Evolutionary conservation across 345 rosid species (phyloP), one percentile per base, ranked within the genome.

Genomic region (Salix udensis): DNA sequence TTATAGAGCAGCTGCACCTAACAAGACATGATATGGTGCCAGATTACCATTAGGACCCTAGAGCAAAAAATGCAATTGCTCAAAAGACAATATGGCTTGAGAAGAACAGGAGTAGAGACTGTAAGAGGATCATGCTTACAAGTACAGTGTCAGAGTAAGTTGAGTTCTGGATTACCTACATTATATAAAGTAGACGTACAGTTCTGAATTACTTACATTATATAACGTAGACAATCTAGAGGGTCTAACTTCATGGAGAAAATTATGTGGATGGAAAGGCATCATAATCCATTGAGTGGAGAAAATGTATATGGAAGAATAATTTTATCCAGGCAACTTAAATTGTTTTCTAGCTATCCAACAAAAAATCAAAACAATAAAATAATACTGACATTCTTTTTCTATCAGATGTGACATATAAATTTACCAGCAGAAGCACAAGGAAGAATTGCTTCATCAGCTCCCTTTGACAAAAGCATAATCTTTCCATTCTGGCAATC

Each of bases 401-500:
- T 36, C n/a, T 40, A 68, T 36, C 31, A 34, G 70, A 65, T 69
- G 18, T 39, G 68, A 81, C 12, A 82, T 74, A 72, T 19, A 68
- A 83, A 34, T 48, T 84, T 83, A 96, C 99, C 97, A 79, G 94
- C 72, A 83, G 52, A 52, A 75, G 95, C 95, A 73, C 62, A 79
- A 72, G 99, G 99, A 87, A 96, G 86, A 79, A 96, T 89, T 48
- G 97, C 90, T 86, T 96, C 99, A 87, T 96, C 99, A 52, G 97
- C 98, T 58, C 99, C 99, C 83, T 96, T 96, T 52, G 98, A 90
- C 81, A 96, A 79, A 77, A 96, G 99, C 71, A 86, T 70, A 80
- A 91, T 89, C 83, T 89, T 93, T 77, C 89, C 97, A 77, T 79
- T 89, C 73, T 82, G 90, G 79, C 88, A 85, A 88, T 94, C 97